Evolutionary conservation across 1,284 basidiomycete genomes (phyloP), one percentile per base, ranked within the genome.

Genomic region (Mrakiaceae sp.): DNA sequence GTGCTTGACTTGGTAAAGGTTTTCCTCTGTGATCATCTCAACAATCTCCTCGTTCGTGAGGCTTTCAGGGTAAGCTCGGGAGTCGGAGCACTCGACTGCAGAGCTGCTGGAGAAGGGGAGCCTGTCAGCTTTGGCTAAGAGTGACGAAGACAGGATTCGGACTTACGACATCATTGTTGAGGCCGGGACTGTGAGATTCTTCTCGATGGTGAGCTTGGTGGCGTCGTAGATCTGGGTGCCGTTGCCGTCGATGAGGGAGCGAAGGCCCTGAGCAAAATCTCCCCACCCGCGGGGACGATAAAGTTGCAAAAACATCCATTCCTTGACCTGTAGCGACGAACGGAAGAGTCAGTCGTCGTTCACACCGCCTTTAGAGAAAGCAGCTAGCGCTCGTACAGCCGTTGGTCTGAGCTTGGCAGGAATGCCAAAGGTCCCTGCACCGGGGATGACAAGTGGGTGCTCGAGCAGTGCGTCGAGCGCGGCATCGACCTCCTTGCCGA

Each of bases 41-140:
- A 52, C 55, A 12, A 64, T 57, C 43, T 55, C 47, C 10, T 51
- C 46, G 46, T 42, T 39, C 5, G 64, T 46, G 39, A 64, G 47
- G 27, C 60, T 14, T 39, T 7, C 4, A 1, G 64, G 58, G 27
- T 64, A 64, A 11, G 64, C 46, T 9, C 39, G 6, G 2, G 64
- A 27, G 16, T 64, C 64, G 14, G 64, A 56, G 58, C 64, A 64
- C 44, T 64, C 64, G n/a, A 64, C 64, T 10, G 52, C 64, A n/a
- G 43, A 48, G 47, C 46, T 53, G 9, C 40, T 40, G 48, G 9
- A 52, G 9, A 6, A 10, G 27, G 48, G 42, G 55, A 57, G 55
- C 55, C 55, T 27, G 27, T 27, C 27, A 27, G 27, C 27, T 27
- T 27, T 27, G 27, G 27, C 27, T 27, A 27, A 27, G 27, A 27